Evolutionary conservation across 495 filamentous ascomycete species (phyloP).

Genomic region (Podospora bellae-mahoneyi): DNA sequence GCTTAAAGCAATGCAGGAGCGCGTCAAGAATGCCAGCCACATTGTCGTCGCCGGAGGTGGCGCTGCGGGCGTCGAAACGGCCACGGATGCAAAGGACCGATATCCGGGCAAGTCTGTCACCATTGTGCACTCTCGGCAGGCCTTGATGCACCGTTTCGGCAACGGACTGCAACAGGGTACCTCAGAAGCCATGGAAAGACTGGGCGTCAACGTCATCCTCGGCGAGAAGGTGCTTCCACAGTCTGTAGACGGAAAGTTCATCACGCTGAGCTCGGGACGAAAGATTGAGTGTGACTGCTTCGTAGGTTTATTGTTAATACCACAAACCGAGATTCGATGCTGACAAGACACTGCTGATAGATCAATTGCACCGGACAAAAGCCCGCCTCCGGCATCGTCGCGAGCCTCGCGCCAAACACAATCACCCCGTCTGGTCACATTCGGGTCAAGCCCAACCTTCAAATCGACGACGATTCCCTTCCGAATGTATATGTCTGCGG

Average conservation of each 20-base stretch:
- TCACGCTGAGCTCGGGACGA: conserved; percentile 26
- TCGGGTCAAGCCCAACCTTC: conserved; percentile 31
- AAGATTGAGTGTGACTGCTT: conserved; percentile 30
- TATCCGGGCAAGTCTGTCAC: conserved; percentile 56
- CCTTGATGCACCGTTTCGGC: conserved; percentile 55
- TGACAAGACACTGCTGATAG: conserved; percentile 11
- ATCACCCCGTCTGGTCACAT: conserved; percentile 30
- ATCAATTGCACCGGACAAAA: conserved; percentile 34
- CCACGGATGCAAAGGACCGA: conserved; percentile 53
- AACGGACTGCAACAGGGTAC: conserved; percentile 46
- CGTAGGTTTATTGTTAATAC: conserved; percentile 18
- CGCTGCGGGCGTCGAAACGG: conserved; percentile 58
- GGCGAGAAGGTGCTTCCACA: conserved; percentile 31
- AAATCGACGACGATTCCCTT: conserved; percentile 28
- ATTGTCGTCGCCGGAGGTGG: conserved; percentile 59
- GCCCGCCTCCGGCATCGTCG: conserved; percentile 25
- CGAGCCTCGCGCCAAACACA: conserved; percentile 20
- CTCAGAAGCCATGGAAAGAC: conserved; percentile 31
- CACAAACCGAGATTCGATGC: neutral
- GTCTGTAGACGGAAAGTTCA: conserved; percentile 14
- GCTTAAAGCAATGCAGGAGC: conserved; percentile 35
- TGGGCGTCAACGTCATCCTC: conserved; percentile 45
- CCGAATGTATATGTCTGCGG: conserved; percentile 32
- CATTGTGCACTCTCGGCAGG: conserved; percentile 54
- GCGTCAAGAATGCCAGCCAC: conserved; percentile 37